Conservation (phyloP, 805 yeast species). For the Metschnikowia hibisci region DNA sequence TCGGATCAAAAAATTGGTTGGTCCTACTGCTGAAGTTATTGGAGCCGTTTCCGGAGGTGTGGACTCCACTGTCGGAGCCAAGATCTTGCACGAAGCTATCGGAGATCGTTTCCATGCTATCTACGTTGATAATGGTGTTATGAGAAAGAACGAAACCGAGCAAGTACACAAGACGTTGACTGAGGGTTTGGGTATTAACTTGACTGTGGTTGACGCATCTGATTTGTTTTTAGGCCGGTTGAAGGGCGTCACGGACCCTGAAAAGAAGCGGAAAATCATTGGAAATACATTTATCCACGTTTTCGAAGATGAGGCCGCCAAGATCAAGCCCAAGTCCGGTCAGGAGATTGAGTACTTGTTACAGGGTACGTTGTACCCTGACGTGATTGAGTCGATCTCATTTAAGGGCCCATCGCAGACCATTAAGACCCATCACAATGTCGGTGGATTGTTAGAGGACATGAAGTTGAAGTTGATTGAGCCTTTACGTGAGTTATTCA, state of each 20-base stretch:
- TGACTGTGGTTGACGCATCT: constrained; percentile 91
- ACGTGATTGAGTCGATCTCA: constrained; percentile 96
- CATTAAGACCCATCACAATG: constrained; percentile 98
- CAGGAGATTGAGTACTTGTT: constrained; percentile 87
- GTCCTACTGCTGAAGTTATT: constrained; percentile 96
- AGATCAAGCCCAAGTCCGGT: constrained; percentile 84
- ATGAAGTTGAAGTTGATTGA: constrained; percentile 98
- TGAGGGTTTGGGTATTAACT: constrained; percentile 90
- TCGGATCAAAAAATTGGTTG: constrained; percentile 86
- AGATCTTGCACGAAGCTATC: constrained; percentile 95
- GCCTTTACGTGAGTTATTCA: constrained; percentile 97
- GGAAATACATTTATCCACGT: constrained; percentile 97
- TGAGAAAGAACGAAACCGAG: constrained; percentile 91
- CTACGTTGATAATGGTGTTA: constrained; percentile 95
- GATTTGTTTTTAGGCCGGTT: constrained; percentile 83
- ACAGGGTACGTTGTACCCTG: constrained; percentile 98
- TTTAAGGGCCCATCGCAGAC: constrained; percentile 99
- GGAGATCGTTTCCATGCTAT: constrained; percentile 99
- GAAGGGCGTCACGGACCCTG: constrained; percentile 96
- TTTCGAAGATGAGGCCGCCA: constrained; percentile 92
- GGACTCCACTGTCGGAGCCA: constrained; percentile 98
- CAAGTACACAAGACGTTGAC: constrained; percentile 84
- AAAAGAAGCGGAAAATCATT: constrained; percentile 96
- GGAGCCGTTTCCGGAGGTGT: constrained; percentile 99
- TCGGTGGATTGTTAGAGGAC: constrained; percentile 95